Base-by-base conservation (phyloP, 2,329 filamentous ascomycete genomes). In the Arthrobotrys entomopaga region DNA sequence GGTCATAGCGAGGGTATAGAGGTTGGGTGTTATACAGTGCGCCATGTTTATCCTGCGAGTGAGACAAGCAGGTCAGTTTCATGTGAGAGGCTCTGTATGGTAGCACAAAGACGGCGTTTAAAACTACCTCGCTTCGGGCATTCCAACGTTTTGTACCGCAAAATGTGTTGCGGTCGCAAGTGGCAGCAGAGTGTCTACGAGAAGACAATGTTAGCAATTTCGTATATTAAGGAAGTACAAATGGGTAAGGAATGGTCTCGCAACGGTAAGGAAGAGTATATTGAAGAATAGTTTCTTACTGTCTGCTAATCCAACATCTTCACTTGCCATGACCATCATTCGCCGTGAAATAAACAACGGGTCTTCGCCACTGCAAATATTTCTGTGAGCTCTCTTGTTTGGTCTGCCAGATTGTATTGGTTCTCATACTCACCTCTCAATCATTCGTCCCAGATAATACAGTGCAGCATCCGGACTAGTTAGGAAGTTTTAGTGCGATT, bases 361-460 rank as follows among this genome's bases (percentile, higher is more conserved):
- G 79, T 98, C 95, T 82, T 98, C 94, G 71, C 94, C 94, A 0
- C 91, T 95, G 79, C 96, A 91, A 43, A 48, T n/a, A 15, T 19
- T n/a, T 46, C 3, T n/a, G 42, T 56, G 57, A 29, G 38, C 13
- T n/a, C n/a, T n/a, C n/a, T n/a, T 54, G 52, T 49, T 64, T 49
- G 22, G 15, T 56, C 5, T 10, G 5, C 57, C 26, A 5, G n/a
- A 19, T 4, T 10, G 11, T 6, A 46, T 7, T 1, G 42, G 11
- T 3, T 19, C 16, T 5, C n/a, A 19, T 6, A 48, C 46, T 22
- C 53, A 67, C 61, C 66, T 79, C 73, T 64, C 77, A 3, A 99
- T 87, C 95, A 99, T 99, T 40, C 95, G 90, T 0, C 91, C 92
- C 1, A 99, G 87, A 81, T 98, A 99, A 83, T 98, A 99, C 0